These are phyloP conservation scores for Apiospora pterosperma DNA, from an alignment of 2,329 filamentous ascomycete genomes.

Conservation along the genomic window DNA sequence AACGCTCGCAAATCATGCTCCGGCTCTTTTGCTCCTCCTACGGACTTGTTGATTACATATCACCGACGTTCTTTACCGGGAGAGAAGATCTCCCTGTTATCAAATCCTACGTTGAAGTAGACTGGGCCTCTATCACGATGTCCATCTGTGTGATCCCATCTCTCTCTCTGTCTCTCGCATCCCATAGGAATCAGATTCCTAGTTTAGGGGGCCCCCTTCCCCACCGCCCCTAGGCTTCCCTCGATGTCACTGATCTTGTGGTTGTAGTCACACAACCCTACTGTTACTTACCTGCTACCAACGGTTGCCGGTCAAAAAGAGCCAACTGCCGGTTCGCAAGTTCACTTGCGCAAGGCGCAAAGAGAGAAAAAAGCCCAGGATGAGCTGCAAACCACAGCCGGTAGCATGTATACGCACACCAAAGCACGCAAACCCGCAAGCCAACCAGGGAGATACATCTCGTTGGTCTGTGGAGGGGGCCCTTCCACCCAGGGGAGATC, in stretches of 20 bases:
- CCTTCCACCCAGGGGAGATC: neutral
- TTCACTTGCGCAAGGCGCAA: neutral
- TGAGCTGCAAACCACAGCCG: neutral
- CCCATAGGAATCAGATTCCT: too few relatives aligned
- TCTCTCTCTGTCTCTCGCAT: too few relatives aligned
- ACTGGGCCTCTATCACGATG: neutral
- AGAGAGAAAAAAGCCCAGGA: too few relatives aligned
- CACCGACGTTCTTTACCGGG: neutral
- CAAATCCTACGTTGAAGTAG: neutral
- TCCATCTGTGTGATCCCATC: too few relatives aligned
- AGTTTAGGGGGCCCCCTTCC: too few relatives aligned
- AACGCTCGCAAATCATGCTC: neutral
- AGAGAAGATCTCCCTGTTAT: neutral
- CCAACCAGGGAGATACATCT: neutral
- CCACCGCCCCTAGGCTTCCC: neutral
- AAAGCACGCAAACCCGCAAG: neutral
- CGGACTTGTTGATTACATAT: neutral
- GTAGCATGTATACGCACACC: neutral
- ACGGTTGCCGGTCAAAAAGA: neutral
- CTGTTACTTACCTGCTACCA: neutral
- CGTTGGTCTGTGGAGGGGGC: too few relatives aligned
- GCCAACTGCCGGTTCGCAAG: neutral
- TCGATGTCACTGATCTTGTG: neutral
- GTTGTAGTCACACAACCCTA: neutral
- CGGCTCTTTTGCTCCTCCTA: neutral